These are phyloP conservation scores for Aphanoascus verrucosus DNA, from an alignment of 2,329 filamentous ascomycete species.

Conservation along the genomic window DNA sequence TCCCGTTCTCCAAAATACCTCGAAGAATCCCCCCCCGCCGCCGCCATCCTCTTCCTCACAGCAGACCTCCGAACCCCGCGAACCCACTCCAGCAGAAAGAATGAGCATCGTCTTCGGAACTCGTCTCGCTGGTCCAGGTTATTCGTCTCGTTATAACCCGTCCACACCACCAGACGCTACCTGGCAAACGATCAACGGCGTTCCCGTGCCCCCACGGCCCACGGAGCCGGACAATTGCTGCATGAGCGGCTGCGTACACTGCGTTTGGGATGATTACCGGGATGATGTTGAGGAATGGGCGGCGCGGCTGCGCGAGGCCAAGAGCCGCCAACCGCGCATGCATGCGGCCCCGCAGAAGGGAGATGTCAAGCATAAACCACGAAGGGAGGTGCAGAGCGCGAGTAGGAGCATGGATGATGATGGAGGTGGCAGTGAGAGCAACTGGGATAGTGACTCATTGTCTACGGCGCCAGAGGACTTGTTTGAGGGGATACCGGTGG, in stretches of 20 bases:
- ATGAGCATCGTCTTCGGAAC: slow-evolving; percentile 72
- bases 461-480: slow-evolving; percentile 48
- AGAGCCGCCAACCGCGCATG: slow-evolving; percentile 24
- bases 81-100: slow-evolving; percentile 32
- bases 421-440: slow-evolving; percentile 61
- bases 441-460: slow-evolving; percentile 44
- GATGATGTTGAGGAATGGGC: slow-evolving; percentile 92
- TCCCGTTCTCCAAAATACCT: slow-evolving; percentile 10
- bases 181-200: slow-evolving; percentile 56
- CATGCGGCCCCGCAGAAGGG: slow-evolving; percentile 24
- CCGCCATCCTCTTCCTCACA: neutral
- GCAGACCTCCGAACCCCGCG: neutral
- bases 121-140: slow-evolving; percentile 60
- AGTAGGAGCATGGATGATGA: slow-evolving; percentile 65
- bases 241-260: slow-evolving; percentile 97
- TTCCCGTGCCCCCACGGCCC: slow-evolving; percentile 72
- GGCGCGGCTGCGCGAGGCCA: slow-evolving; percentile 52
- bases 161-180: slow-evolving; percentile 49
- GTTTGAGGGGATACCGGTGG: slow-evolving; percentile 74
- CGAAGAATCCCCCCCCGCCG: slow-evolving; percentile 13
- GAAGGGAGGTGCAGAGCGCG: slow-evolving; percentile 39
- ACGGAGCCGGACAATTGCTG: slow-evolving; percentile 95
- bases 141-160: slow-evolving; percentile 48
- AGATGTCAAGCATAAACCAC: slow-evolving; percentile 25
- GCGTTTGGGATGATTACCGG: slow-evolving; percentile 84